Conservation (phyloP, 148 eudicot genomes). For the Talinum fruticosum region DNA sequence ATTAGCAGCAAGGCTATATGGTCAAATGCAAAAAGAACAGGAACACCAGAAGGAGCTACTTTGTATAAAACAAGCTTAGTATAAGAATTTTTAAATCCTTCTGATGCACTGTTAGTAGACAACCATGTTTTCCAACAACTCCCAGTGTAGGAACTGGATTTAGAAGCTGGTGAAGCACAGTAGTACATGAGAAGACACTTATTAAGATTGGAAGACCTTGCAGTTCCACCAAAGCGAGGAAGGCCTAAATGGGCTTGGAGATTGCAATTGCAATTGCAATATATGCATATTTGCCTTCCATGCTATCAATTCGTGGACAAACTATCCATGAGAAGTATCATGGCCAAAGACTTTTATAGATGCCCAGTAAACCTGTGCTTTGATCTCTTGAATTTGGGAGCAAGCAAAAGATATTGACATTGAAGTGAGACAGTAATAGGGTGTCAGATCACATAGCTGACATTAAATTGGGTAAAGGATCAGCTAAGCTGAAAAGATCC, state of each 20-base stretch:
- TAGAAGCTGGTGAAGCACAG: not conserved
- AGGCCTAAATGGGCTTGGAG: not conserved
- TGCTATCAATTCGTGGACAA: not conserved
- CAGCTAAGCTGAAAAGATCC: not conserved
- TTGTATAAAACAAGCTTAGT: not conserved
- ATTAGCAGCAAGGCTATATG: constrained; percentile 1
- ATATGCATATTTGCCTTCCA: not conserved
- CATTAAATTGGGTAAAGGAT: not conserved
- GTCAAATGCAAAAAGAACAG: not conserved
- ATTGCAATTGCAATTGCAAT: not conserved
- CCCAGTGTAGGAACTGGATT: too few species aligned
- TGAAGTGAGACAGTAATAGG: not conserved
- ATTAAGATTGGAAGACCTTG: not conserved
- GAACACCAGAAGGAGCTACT: not conserved
- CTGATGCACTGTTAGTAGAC: too few species aligned
- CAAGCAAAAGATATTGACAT: constrained; percentile 1
- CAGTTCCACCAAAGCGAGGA: not conserved
- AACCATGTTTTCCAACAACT: not conserved
- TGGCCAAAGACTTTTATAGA: not conserved
- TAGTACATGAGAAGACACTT: not conserved
- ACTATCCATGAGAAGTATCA: not conserved
- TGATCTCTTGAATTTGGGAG: not conserved
- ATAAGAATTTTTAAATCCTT: not conserved
- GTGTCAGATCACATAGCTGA: not conserved
- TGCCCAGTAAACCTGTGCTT: not conserved